phyloP scores from a whole-genome alignment of 2,329 filamentous ascomycete species.

The Cadophora malorum region DNA sequence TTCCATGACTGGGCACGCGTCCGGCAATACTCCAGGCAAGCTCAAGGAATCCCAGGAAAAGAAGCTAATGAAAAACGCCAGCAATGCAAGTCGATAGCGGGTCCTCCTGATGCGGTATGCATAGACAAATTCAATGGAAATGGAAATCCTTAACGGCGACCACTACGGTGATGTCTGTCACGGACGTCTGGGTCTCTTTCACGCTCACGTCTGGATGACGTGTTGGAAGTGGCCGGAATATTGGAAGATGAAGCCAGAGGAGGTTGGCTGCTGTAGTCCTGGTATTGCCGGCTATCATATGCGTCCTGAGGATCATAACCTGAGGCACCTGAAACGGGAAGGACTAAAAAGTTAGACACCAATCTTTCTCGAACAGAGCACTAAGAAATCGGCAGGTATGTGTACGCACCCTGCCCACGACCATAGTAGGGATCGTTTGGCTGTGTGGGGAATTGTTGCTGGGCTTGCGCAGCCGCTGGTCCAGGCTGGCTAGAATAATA shows the following conservation, averaged over 20 bases:
- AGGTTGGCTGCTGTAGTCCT: constrained; percentile 38
- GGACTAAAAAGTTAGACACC: constrained; percentile 45
- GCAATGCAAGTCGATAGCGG: constrained; percentile 34
- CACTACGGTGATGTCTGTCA: constrained; percentile 37
- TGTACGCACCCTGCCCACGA: constrained; percentile 61
- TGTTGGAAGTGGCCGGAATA: constrained; percentile 38
- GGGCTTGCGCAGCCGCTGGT: constrained; percentile 46
- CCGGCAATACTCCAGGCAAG: constrained; percentile 34
- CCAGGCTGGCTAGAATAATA: constrained; percentile 35
- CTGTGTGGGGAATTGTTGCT: constrained; percentile 48
- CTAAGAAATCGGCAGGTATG: constrained; percentile 37
- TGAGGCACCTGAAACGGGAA: constrained; percentile 34
- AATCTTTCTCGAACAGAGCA: constrained; percentile 33
- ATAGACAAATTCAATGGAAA: constrained; percentile 30
- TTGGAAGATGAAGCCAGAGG: constrained; percentile 35
- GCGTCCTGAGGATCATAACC: constrained; percentile 37
- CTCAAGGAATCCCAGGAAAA: constrained; percentile 36
- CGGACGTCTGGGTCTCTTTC: constrained; percentile 40
- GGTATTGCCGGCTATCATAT: constrained; percentile 34
- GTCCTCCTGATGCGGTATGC: constrained; percentile 29
- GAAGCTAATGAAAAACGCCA: constrained; percentile 42
- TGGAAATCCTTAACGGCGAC: constrained; percentile 32
- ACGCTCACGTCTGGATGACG: constrained; percentile 38
- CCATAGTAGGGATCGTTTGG: constrained; percentile 61
- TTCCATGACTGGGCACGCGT: constrained; percentile 36